Percentiles rank a stretch among this genome's conserved stretches.
Evolutionary conservation across 371 early-diverging fungal genomes (phyloP).

Genomic region (Mortierella sp.): DNA sequence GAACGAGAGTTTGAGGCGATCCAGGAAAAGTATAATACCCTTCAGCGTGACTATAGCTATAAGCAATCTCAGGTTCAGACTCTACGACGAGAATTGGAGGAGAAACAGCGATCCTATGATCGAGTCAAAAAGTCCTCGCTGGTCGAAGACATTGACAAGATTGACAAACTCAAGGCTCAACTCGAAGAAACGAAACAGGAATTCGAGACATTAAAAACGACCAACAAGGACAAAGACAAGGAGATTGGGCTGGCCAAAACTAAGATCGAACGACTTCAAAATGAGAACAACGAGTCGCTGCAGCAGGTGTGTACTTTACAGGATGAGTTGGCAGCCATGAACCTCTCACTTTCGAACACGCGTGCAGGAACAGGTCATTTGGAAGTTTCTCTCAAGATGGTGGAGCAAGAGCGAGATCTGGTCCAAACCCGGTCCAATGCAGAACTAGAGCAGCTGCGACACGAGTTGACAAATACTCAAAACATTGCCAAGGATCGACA

Average conservation of each 20-base stretch:
- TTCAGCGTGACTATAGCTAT: conserved; percentile 1
- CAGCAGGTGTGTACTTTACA: conserved; percentile 17
- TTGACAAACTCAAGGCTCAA: conserved; percentile 8
- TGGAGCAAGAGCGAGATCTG: conserved; percentile 24
- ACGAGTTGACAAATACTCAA: conserved; percentile 3
- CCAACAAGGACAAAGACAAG: too few species aligned
- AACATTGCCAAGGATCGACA: conserved; percentile 8
- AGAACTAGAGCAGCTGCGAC: conserved; percentile 13
- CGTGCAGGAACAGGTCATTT: conserved; percentile 17
- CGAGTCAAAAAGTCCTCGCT: conserved; percentile 7
- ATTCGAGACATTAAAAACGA: too few species aligned
- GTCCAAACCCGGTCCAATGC: not conserved
- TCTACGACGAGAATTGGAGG: conserved; percentile 14
- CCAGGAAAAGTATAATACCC: conserved; percentile 2
- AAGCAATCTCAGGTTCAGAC: not conserved
- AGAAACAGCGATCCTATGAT: conserved; percentile 2
- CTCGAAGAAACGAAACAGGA: conserved; percentile 3
- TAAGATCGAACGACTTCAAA: conserved; percentile 7
- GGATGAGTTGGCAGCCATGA: conserved; percentile 29
- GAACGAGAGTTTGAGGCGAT: not conserved
- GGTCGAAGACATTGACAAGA: conserved; percentile 12
- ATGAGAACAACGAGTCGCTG: conserved; percentile 25
- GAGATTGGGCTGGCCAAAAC: not conserved
- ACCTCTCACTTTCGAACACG: conserved; percentile 18
- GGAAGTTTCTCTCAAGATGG: conserved; percentile 15